Evolutionary conservation across 257 asterid genomes (phyloP).

Genomic region (Solanum virginianum): DNA sequence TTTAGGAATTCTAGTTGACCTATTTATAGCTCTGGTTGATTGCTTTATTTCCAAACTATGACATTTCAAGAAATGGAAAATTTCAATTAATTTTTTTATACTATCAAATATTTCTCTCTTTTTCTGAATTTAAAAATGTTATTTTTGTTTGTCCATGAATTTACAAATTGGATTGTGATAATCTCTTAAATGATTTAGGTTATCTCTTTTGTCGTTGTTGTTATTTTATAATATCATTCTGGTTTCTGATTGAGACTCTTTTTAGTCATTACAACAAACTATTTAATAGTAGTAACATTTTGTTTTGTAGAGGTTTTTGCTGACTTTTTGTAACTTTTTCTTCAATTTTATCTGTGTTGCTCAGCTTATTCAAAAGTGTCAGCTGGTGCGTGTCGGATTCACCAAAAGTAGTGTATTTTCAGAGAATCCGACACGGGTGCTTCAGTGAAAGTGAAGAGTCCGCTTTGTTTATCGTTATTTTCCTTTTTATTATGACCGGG

Average conservation of each 20-base stretch:
- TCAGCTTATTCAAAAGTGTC: too few species aligned
- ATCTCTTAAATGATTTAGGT: conserved; percentile 1
- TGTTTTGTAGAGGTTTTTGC: neutral
- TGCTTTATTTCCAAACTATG: neutral
- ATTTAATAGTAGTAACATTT: neutral
- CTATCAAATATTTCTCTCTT: neutral
- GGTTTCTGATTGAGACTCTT: conserved; percentile 1
- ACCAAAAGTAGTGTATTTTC: too few species aligned
- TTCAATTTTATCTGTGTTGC: neutral
- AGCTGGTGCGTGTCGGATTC: too few species aligned
- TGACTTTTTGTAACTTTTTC: neutral
- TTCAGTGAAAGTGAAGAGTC: too few species aligned
- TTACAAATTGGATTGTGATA: neutral
- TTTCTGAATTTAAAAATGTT: neutral
- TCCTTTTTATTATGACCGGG: neutral
- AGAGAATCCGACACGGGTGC: too few species aligned
- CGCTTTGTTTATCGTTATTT: neutral
- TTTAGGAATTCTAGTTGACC: neutral
- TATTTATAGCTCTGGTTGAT: neutral
- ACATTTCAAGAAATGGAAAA: neutral
- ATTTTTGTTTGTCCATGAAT: neutral
- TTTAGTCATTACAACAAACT: neutral
- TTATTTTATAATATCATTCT: neutral
- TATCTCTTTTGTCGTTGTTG: neutral
- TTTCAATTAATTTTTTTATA: neutral